Percentiles rank a stretch among this genome's conserved stretches.
Conservation (phyloP, 2,329 filamentous ascomycete species). For the Claviceps maximensis region DNA sequence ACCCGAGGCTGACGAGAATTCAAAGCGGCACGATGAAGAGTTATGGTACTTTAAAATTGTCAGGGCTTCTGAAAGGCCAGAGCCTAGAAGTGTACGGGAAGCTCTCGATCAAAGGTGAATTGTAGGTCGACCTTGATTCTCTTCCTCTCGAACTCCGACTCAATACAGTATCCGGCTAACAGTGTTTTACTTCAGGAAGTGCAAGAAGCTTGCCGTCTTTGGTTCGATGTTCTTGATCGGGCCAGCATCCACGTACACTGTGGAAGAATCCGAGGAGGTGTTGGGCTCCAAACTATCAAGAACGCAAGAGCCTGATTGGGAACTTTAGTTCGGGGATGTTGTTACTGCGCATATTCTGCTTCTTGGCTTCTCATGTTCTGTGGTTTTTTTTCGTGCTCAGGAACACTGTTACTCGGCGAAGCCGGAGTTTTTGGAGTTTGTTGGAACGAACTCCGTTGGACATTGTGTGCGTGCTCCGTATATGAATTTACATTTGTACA, state of each 20-base stretch:
- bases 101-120: constrained; percentile 29
- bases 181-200: constrained; percentile 18
- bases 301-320: constrained; percentile 28
- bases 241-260: constrained; percentile 28
- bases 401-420: too few species aligned
- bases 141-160: too few species aligned
- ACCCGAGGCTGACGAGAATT: too few species aligned
- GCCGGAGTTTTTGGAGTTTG: too few species aligned
- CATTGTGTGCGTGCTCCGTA: background rate
- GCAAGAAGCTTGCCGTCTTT: constrained; percentile 30
- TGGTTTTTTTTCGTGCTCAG: too few species aligned
- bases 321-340: constrained; percentile 13
- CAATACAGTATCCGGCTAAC: too few species aligned
- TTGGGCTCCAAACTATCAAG: constrained; percentile 29
- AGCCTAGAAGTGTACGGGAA: constrained; percentile 35
- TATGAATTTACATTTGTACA: background rate
- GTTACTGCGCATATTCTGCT: too few species aligned
- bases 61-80: constrained; percentile 27
- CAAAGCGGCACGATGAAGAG: constrained; percentile 31
- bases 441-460: too few species aligned
- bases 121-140: constrained; percentile 18
- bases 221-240: constrained; percentile 34
- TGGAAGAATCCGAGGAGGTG: constrained; percentile 28
- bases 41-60: constrained; percentile 31
- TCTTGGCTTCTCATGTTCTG: too few species aligned